phyloP scores from a whole-genome alignment of 805 yeast genomes.

The Metschnikowia bowlesiae region DNA sequence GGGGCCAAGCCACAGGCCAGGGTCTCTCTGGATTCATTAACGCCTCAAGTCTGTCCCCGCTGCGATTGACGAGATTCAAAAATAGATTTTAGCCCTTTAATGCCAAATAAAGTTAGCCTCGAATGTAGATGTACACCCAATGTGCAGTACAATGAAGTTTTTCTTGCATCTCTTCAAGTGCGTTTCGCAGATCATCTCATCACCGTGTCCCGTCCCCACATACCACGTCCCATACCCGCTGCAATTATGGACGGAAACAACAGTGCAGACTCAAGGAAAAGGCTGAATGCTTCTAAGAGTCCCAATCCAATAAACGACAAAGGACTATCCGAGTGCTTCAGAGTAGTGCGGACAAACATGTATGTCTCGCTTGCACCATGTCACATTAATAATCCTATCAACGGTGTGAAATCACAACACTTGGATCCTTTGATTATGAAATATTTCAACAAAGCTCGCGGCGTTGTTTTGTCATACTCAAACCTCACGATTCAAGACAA shows the following conservation, averaged over 20 bases:
- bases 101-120: not conserved
- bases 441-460: slow-evolving; percentile 64
- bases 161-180: slow-evolving; percentile 12
- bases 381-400: slow-evolving; percentile 60
- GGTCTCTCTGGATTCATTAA: not conserved
- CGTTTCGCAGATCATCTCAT: slow-evolving; percentile 2
- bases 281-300: slow-evolving; percentile 18
- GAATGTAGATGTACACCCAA: not conserved
- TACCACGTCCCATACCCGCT: slow-evolving; percentile 8
- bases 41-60: slow-evolving; percentile 3
- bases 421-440: slow-evolving; percentile 87
- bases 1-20: not conserved
- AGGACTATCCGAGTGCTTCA: slow-evolving; percentile 68
- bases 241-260: slow-evolving; percentile 2
- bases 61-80: slow-evolving; percentile 12
- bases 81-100: slow-evolving; percentile 8
- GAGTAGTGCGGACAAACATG: slow-evolving; percentile 52
- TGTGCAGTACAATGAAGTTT: slow-evolving; percentile 13
- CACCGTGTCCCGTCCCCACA: not conserved
- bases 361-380: slow-evolving; percentile 89
- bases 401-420: slow-evolving; percentile 84
- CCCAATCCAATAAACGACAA: slow-evolving; percentile 36
- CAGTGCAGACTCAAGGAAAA: not conserved
- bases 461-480: slow-evolving; percentile 79
- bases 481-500: slow-evolving; percentile 38